Percentiles rank a stretch among this genome's conserved stretches.
These are phyloP conservation scores for Yamadazyma kanchanaburiensis DNA, from an alignment of 1,139 yeast genomes.

Conservation along the genomic window DNA sequence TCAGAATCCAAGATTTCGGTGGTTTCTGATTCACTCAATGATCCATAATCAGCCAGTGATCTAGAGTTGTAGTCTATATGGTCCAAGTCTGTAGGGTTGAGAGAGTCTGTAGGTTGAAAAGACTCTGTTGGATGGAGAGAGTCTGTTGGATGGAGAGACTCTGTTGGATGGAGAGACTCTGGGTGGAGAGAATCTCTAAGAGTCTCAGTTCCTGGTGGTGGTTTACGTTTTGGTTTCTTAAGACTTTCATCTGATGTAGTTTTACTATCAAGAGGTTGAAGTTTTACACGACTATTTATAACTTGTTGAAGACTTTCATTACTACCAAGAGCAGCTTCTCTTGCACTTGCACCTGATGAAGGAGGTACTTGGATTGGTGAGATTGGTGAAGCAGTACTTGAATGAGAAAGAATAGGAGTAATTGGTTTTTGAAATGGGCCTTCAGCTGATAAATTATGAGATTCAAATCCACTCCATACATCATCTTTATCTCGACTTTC, in stretches of 20 bases:
- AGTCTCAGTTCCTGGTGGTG: conserved; percentile 20
- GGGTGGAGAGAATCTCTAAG: not conserved
- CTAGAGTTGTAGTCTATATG: conserved; percentile 14
- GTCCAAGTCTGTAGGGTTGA: too few relatives aligned
- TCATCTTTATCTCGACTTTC: not conserved
- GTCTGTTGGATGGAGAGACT: not conserved
- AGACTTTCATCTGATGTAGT: conserved; percentile 10
- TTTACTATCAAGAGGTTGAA: conserved; percentile 11
- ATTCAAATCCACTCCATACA: too few relatives aligned
- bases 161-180: not conserved
- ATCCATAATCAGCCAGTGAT: conserved; percentile 13
- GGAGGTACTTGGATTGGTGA: conserved; percentile 16
- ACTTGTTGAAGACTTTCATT: conserved; percentile 13
- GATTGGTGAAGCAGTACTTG: conserved; percentile 10
- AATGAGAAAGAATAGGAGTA: conserved; percentile 10
- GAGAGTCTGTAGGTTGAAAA: not conserved
- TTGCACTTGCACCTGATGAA: conserved; percentile 17
- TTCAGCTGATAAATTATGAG: conserved; percentile 3
- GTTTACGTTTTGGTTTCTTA: conserved; percentile 20
- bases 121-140: not conserved
- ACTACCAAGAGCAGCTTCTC: conserved; percentile 16
- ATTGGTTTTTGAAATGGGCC: conserved; percentile 8
- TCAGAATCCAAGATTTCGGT: conserved; percentile 10
- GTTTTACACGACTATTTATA: conserved; percentile 3
- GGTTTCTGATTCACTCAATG: conserved; percentile 12